These are phyloP conservation scores for Lactifluus subvellereus DNA, from an alignment of 768 basidiomycete genomes.

Conservation along the genomic window DNA sequence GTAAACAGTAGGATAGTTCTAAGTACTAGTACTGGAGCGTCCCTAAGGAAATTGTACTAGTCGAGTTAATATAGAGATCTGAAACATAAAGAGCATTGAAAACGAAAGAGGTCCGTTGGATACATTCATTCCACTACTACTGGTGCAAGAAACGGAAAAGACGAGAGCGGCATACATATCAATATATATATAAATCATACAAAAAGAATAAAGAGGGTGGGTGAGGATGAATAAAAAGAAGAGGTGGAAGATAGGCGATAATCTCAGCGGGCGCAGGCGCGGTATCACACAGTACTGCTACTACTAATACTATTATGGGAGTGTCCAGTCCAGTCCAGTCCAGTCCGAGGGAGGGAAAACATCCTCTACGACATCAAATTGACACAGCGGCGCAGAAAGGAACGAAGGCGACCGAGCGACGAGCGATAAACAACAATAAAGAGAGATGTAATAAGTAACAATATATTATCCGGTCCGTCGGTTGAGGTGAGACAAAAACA, in stretches of 20 bases:
- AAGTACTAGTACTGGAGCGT: background rate
- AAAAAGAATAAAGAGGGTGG: background rate
- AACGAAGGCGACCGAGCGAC: background rate
- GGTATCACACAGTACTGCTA: background rate
- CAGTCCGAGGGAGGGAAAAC: background rate
- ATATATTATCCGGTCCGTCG: slow-evolving; percentile 7
- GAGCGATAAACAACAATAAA: background rate
- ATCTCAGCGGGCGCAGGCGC: background rate
- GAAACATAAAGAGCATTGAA: background rate
- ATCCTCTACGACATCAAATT: background rate
- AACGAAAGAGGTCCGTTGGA: background rate
- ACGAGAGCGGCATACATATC: slow-evolving; percentile 5
- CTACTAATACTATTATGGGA: background rate
- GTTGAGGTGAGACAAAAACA: background rate
- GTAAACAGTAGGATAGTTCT: slow-evolving; percentile 2
- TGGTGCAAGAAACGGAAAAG: slow-evolving; percentile 11
- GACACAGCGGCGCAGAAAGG: background rate
- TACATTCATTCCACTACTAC: slow-evolving; percentile 4
- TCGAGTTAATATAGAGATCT: background rate
- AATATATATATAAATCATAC: slow-evolving; percentile 12
- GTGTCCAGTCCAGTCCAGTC: slow-evolving; percentile 1
- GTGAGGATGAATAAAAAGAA: background rate
- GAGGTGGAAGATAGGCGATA: background rate
- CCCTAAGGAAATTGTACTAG: background rate
- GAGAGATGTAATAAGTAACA: background rate